phyloP scores from a whole-genome alignment of 2,329 filamentous ascomycete genomes.

The Talaromyces sp. region DNA sequence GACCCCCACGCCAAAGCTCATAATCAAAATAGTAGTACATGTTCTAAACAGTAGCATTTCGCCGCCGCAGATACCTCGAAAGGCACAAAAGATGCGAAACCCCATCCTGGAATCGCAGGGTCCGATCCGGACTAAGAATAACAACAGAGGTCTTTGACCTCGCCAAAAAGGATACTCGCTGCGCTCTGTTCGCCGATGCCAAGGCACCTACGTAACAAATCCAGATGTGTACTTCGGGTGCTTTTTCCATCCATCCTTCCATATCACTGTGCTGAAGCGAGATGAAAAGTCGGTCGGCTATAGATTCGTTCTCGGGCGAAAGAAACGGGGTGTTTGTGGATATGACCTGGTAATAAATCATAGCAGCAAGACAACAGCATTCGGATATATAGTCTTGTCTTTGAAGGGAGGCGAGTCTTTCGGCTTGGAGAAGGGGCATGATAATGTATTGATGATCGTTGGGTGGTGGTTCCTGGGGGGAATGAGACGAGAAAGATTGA shows the following conservation, averaged over 20 bases:
- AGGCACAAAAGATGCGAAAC: slow-evolving; percentile 6
- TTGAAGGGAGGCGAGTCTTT: neutral
- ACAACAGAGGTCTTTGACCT: slow-evolving; percentile 8
- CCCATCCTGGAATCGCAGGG: neutral
- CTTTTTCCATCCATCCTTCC: slow-evolving; percentile 1
- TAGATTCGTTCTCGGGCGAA: slow-evolving; percentile 1
- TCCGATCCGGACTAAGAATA: slow-evolving; percentile 1
- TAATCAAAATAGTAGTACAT: neutral
- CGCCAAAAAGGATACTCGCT: slow-evolving; percentile 5
- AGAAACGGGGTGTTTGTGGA: neutral
- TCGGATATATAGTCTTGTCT: slow-evolving; percentile 8
- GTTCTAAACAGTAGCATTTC: neutral
- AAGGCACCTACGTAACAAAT: slow-evolving; percentile 4
- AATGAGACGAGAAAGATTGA: neutral
- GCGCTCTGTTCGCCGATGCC: neutral
- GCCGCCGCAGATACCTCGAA: neutral
- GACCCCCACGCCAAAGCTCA: neutral
- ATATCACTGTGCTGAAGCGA: slow-evolving; percentile 1
- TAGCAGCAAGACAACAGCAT: slow-evolving; percentile 6
- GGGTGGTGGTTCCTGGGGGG: neutral
- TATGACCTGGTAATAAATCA: slow-evolving; percentile 5
- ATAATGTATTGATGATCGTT: neutral
- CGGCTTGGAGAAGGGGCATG: slow-evolving; percentile 1
- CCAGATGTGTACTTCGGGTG: slow-evolving; percentile 5
- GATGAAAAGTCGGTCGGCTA: neutral